These are phyloP conservation scores for Penicillium hordei DNA, from an alignment of 2,329 filamentous ascomycete species.

Conservation along the genomic window DNA sequence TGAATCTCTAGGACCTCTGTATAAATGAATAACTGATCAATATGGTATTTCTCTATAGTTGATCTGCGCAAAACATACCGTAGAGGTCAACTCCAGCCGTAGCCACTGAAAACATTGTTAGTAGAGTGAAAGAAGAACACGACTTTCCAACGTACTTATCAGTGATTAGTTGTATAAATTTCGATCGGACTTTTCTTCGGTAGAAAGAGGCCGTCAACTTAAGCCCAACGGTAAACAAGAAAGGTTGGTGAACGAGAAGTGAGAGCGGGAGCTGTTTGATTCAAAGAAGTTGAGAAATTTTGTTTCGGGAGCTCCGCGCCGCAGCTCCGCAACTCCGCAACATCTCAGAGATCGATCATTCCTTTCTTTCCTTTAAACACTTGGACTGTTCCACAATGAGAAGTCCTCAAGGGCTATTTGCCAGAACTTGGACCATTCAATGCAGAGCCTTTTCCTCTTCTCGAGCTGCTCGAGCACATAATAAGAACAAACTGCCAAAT, in stretches of 20 bases:
- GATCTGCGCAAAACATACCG: conserved; percentile 46
- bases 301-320: conserved; percentile 25
- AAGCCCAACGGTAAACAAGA: not conserved
- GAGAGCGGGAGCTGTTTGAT: conserved; percentile 5
- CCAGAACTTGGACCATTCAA: conserved; percentile 37
- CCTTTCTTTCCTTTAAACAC: not conserved
- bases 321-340: conserved; percentile 22
- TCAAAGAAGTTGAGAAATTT: conserved; percentile 23
- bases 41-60: not conserved
- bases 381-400: conserved; percentile 29
- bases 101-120: conserved; percentile 36
- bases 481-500: conserved; percentile 45
- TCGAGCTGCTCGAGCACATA: conserved; percentile 27
- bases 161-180: not conserved
- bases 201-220: not conserved
- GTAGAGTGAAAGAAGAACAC: conserved; percentile 11
- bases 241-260: conserved; percentile 9
- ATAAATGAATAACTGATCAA: conserved; percentile 11
- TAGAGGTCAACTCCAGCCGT: conserved; percentile 58
- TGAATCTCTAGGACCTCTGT: conserved; percentile 77
- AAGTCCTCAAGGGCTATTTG: conserved; percentile 25
- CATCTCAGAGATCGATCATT: conserved; percentile 3
- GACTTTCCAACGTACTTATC: conserved; percentile 1
- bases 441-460: conserved; percentile 38
- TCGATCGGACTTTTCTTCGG: not conserved